Base-by-base conservation (phyloP, 768 basidiomycete species). In the Boletus huronensis region DNA sequence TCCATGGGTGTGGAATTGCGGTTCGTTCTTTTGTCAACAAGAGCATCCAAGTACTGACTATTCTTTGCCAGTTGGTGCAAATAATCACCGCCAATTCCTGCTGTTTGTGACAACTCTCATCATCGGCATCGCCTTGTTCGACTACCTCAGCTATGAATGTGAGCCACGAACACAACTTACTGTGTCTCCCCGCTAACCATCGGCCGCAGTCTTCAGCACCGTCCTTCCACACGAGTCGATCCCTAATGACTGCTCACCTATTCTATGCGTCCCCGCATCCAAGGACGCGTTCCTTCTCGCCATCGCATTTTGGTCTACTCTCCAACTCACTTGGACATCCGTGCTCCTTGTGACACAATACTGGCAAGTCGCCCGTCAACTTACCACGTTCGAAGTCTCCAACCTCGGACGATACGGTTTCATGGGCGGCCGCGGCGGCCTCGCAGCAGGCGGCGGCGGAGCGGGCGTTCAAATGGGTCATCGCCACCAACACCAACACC, bases 1-100 rank as follows among this genome's bases (percentile, higher is more conserved):
- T 62, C 97, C 96, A 2, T 99, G 97, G 97, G 87, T 98, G 16
- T 99, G 95, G 95, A 98, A 98, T 72, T 98, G 96, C 69, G 85
- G 92, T 93, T 67, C 26, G 88, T 71, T 31, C 10, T 48, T 38
- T 54, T 32, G 34, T 57, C 8, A n/a, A 14, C n/a, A 25, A 17
- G n/a, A 41, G 36, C 19, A 31, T 32, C 14, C 42, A 10, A 21
- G 19, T 8, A 39, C 39, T 55, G 14, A 67, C 21, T 34, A 23
- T 52, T 66, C 50, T 47, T 9, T 31, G 16, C 25, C 53, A 92
- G 93, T 98, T 48, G 97, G 97, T 21, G 78, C 83, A 38, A 87
- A 90, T 61, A 99, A 98, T 64, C 97, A 98, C 64, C 88, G 96
- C 5, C 93, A 98, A 69, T 99, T 99, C 73, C 75, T 98, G 26